Conservation (phyloP, 495 filamentous ascomycete species). For the Aspergillus cristatus region DNA sequence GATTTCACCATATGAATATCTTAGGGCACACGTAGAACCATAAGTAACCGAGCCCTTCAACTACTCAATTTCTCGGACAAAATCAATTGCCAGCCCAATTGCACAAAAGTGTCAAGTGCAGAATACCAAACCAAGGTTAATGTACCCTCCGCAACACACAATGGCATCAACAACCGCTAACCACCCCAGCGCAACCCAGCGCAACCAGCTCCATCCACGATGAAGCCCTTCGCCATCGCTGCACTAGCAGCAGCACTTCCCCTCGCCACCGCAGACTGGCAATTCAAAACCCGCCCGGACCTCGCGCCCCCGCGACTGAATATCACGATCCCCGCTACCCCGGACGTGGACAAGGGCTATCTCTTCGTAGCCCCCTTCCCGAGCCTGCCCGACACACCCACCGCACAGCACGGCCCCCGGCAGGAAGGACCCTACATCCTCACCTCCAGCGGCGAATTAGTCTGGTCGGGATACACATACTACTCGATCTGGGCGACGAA, state of each 20-base stretch:
- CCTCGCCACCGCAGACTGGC: constrained; percentile 40
- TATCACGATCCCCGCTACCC: constrained; percentile 43
- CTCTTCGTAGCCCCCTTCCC: constrained; percentile 48
- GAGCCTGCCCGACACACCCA: constrained; percentile 30
- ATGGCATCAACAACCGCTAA: constrained; percentile 32
- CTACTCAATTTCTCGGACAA: too few species aligned
- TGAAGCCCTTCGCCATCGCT: constrained; percentile 11
- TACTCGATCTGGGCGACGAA: constrained; percentile 46
- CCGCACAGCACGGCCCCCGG: constrained; percentile 38
- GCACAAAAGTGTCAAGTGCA: too few species aligned
- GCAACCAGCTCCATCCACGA: not conserved
- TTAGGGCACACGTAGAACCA: too few species aligned
- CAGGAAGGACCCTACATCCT: constrained; percentile 49
- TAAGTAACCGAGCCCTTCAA: too few species aligned
- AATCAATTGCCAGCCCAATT: too few species aligned
- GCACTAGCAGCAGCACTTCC: constrained; percentile 16
- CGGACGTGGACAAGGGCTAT: constrained; percentile 41
- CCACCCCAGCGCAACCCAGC: constrained; percentile 17
- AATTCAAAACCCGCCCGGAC: constrained; percentile 46
- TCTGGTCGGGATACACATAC: constrained; percentile 48
- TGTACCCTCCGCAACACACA: constrained; percentile 39
- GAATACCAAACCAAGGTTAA: constrained; percentile 44
- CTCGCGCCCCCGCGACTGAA: constrained; percentile 47
- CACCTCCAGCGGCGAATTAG: constrained; percentile 41
- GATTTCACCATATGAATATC: too few species aligned